Evolutionary conservation across 495 filamentous ascomycete genomes (phyloP), one percentile per base, ranked within the genome.

Genomic region (Talaromyces ruber): DNA sequence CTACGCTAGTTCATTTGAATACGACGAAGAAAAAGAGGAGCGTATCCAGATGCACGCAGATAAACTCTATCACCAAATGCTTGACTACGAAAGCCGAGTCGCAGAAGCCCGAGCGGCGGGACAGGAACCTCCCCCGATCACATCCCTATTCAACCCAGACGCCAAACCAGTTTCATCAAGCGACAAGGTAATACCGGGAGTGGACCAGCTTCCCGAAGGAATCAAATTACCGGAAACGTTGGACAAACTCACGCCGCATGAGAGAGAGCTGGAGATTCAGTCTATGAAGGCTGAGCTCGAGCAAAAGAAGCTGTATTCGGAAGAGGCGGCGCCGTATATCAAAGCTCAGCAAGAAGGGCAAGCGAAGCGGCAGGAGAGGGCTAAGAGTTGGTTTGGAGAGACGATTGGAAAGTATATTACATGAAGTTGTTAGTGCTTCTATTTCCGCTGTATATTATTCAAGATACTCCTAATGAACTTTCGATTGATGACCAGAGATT

Each of bases 21-120:
- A 85, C n/a, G 77, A 84, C 37, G 65, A 70, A 14, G 87, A 88
- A 51, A 81, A 87, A 57, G 89, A 96, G 65, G 94, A 98, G 76
- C 78, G 84, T 60, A 96, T 98, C 63, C 94, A 98, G 75, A 90
- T 98, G 89, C 91, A 95, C 72, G 93, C 91, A 57, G 92, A 97
- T 74, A 85, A 81, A 59, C 79, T 97, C 32, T 97, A 92, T 71
- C 91, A 94, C 64, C 82, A 86, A 64, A 89, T 96, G 88, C 72
- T 93, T 21, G 79, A 81, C 55, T 91, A 92, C 68, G 91, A 97
- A 74, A 74, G 74, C 45, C 81, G 78, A 64, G 82, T 89, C 24
- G 79, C 86, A 60, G 78, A 84, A 65, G 90, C 90, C 22, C 86
- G 84, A 73, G 76, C 79, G 1, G 86, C 84, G 63, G 87, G 87